A percentile compares a stretch with the other conserved stretches of the same genome.
phyloP scores from a whole-genome alignment of 2,329 filamentous ascomycete genomes.

The Diaporthe sp. region DNA sequence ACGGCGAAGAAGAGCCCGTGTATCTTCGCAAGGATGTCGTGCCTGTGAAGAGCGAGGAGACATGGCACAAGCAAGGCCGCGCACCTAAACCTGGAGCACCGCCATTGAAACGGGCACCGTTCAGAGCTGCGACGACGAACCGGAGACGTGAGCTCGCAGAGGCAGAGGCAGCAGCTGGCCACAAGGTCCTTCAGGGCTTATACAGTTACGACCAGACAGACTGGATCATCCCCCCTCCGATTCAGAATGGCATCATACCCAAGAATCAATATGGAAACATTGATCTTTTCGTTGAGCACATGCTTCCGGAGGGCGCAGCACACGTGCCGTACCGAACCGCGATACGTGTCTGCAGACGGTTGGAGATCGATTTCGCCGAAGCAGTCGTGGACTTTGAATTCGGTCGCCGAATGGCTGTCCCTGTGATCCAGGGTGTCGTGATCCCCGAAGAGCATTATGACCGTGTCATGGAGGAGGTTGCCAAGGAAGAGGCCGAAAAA shows the following conservation, averaged over 20 bases:
- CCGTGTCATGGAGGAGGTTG: constrained; percentile 81
- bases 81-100: constrained; percentile 77
- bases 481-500: constrained; percentile 81
- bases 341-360: constrained; percentile 82
- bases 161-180: constrained; percentile 80
- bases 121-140: constrained; percentile 89
- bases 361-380: constrained; percentile 91
- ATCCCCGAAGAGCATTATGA: constrained; percentile 85
- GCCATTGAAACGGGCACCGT: constrained; percentile 88
- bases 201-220: constrained; percentile 90
- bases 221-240: constrained; percentile 93
- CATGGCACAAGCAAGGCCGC: constrained; percentile 97
- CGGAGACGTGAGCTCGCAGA: constrained; percentile 91
- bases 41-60: constrained; percentile 90
- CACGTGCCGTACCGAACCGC: constrained; percentile 86
- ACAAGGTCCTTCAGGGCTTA: constrained; percentile 87
- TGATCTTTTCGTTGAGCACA: constrained; percentile 92
- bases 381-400: constrained; percentile 98
- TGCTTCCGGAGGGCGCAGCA: constrained; percentile 85
- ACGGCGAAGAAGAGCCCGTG: constrained; percentile 82
- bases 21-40: constrained; percentile 85
- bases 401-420: constrained; percentile 92
- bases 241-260: constrained; percentile 86
- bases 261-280: constrained; percentile 98
- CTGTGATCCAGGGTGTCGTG: constrained; percentile 90